Percentiles rank a stretch among this genome's conserved stretches.
phyloP scores from a whole-genome alignment of 139 green algal species.

The Haematococcus sp. region DNA sequence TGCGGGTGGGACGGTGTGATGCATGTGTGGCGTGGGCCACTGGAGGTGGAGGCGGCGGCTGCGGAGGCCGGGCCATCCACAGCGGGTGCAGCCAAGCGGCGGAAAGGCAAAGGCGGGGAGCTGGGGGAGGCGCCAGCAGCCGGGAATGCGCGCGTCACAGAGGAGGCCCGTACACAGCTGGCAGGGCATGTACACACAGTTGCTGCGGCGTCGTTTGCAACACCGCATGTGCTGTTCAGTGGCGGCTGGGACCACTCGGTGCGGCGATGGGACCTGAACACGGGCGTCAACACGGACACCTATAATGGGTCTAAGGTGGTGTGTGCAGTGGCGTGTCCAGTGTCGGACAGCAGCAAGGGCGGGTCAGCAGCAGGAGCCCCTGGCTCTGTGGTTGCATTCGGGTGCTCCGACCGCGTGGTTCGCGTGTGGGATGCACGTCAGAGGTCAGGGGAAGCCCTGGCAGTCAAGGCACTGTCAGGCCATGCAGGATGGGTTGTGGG shows the following conservation, averaged over 20 bases:
- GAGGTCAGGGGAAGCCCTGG: conserved; percentile 41
- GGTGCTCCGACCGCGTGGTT: conserved; percentile 61
- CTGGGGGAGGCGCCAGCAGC: background rate
- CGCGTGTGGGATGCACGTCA: conserved; percentile 60
- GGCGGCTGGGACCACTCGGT: conserved; percentile 80
- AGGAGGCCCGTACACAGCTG: conserved; percentile 37
- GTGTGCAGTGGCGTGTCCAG: conserved; percentile 46
- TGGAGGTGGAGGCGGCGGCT: conserved; percentile 9
- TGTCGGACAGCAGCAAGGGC: background rate
- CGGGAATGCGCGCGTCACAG: conserved; percentile 11
- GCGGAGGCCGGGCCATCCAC: background rate
- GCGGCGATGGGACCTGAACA: conserved; percentile 66
- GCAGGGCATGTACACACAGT: conserved; percentile 72
- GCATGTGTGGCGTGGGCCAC: conserved; percentile 51
- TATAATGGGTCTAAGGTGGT: conserved; percentile 74
- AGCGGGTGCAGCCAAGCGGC: background rate
- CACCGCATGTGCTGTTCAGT: conserved; percentile 46
- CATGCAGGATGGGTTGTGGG: conserved; percentile 71
- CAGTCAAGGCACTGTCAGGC: conserved; percentile 34
- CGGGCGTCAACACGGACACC: conserved; percentile 46
- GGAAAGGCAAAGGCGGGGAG: background rate
- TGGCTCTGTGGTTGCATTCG: conserved; percentile 65
- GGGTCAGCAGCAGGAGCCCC: background rate
- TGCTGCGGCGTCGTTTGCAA: conserved; percentile 55
- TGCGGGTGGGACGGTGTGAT: conserved; percentile 73